Evolutionary conservation across 2,329 filamentous ascomycete species (phyloP), one percentile per base, ranked within the genome.

Genomic region (Aureobasidium sp.): DNA sequence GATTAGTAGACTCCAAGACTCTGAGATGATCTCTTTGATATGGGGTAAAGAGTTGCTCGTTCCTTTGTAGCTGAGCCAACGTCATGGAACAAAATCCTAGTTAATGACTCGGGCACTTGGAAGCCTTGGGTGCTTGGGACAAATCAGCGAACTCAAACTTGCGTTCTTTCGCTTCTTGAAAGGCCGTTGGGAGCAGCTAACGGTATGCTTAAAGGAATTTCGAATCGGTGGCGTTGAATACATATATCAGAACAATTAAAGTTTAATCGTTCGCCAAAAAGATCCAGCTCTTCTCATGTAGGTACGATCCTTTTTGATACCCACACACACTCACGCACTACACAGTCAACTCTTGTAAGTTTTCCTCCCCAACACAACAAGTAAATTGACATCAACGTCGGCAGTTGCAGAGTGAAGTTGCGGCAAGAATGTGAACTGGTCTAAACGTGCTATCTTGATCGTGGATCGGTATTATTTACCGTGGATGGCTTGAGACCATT

Each of bases 181-280:
- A n/a, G 44, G 44, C 44, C 22, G 44, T 48, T 48, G 21, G 30
- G 21, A 14, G 44, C 30, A 27, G 44, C 32, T 27, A 27, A 37
- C 21, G 32, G 32, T 48, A 37, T 48, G 44, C 44, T 35, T 48
- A 48, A 48, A 35, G n/a, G 14, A 14, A 19, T n/a, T 25, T 22
- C 30, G 14, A 35, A n/a, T 37, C 3, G 6, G 44, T 48, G 44
- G 44, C 44, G 44, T 37, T 25, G 22, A 37, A 24, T 38, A 21
- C 25, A 24, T 38, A 21, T 35, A 25, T 48, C 32, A 48, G 10
- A 35, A 48, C 17, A 8, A 19, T 24, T 16, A 27, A 14, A 22
- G 29, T 24, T 17, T n/a, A n/a, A n/a, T 17, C 2, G 12, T 8
- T 37, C 21, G n/a, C 30, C 32, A 21, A 47, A 12, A 12, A 24